Conservation (phyloP, 2,329 filamentous ascomycete genomes). For the Rhynchosporium agropyri region DNA sequence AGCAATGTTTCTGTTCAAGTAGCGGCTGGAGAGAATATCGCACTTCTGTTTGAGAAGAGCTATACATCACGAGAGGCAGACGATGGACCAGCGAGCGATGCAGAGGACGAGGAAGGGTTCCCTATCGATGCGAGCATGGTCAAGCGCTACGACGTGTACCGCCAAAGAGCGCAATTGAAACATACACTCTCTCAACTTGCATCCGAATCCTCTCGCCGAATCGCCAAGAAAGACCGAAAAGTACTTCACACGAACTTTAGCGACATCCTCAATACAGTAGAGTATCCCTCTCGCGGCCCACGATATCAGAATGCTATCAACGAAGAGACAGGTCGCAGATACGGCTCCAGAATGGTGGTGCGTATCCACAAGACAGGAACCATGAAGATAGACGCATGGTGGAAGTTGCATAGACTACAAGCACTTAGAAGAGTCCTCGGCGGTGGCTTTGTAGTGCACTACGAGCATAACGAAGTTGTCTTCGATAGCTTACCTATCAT, state of each 20-base stretch:
- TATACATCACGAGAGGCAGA: slow-evolving; percentile 50
- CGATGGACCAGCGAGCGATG: slow-evolving; percentile 48
- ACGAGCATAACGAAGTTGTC: slow-evolving; percentile 62
- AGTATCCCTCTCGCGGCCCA: slow-evolving; percentile 67
- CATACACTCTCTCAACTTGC: slow-evolving; percentile 62
- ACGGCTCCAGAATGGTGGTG: slow-evolving; percentile 64
- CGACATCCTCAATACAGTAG: slow-evolving; percentile 66
- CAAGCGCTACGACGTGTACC: slow-evolving; percentile 69
- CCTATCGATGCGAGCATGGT: slow-evolving; percentile 48
- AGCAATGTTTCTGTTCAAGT: slow-evolving; percentile 64
- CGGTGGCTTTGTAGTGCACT: slow-evolving; percentile 64
- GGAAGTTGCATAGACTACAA: slow-evolving; percentile 68
- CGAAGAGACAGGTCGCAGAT: slow-evolving; percentile 58
- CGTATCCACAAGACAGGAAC: slow-evolving; percentile 60
- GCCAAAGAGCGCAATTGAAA: slow-evolving; percentile 62
- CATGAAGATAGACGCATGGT: slow-evolving; percentile 72
- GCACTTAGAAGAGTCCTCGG: slow-evolving; percentile 62
- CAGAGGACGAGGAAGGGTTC: slow-evolving; percentile 44
- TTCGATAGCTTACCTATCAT: slow-evolving; percentile 56
- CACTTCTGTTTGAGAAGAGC: slow-evolving; percentile 70
- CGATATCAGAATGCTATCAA: slow-evolving; percentile 67
- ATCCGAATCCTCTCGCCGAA: slow-evolving; percentile 59
- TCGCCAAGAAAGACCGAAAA: slow-evolving; percentile 69
- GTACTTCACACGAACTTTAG: slow-evolving; percentile 66
- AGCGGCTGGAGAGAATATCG: slow-evolving; percentile 72